Evolutionary conservation across 306 rosid genomes (phyloP).

Genomic region (Amphicarpaea edgeworthii): DNA sequence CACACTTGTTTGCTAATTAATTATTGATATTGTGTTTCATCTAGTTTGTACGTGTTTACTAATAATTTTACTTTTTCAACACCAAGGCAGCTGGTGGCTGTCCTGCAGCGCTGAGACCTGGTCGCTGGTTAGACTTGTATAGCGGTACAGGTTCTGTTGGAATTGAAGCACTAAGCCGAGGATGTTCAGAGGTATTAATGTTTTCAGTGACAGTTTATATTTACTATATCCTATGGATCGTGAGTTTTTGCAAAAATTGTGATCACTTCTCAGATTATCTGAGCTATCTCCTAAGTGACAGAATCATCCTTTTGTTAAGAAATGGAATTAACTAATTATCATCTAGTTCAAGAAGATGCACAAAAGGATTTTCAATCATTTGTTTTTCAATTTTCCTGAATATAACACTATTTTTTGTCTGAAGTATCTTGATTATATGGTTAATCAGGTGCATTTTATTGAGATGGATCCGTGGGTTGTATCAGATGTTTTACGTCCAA

Average conservation of each 20-base stretch:
- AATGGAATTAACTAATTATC: constrained; percentile 20
- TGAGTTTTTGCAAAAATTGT: constrained; percentile 17
- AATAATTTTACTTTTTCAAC: constrained; percentile 39
- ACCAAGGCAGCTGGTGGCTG: constrained; percentile 90
- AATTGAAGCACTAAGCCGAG: constrained; percentile 94
- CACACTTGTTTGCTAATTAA: constrained; percentile 18
- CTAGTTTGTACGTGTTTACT: constrained; percentile 34
- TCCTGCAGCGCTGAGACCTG: constrained; percentile 91
- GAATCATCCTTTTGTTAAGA: constrained; percentile 14
- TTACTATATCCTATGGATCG: constrained; percentile 22
- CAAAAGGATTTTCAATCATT: constrained; percentile 14
- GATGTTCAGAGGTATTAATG: constrained; percentile 89
- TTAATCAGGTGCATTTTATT: constrained; percentile 84
- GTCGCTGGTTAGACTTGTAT: constrained; percentile 97
- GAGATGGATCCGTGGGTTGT: constrained; percentile 99
- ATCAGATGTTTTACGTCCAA: constrained; percentile 82
- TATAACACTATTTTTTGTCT: background rate
- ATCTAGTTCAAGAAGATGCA: constrained; percentile 21
- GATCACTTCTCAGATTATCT: constrained; percentile 11
- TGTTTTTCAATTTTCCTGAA: background rate
- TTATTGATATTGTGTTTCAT: constrained; percentile 13
- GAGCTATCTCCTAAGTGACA: constrained; percentile 17
- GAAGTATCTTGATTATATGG: constrained; percentile 26
- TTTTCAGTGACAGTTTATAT: constrained; percentile 30
- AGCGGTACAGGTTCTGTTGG: constrained; percentile 99